Conservation (phyloP, 345 rosid species). For the Trapa bicornis region DNA sequence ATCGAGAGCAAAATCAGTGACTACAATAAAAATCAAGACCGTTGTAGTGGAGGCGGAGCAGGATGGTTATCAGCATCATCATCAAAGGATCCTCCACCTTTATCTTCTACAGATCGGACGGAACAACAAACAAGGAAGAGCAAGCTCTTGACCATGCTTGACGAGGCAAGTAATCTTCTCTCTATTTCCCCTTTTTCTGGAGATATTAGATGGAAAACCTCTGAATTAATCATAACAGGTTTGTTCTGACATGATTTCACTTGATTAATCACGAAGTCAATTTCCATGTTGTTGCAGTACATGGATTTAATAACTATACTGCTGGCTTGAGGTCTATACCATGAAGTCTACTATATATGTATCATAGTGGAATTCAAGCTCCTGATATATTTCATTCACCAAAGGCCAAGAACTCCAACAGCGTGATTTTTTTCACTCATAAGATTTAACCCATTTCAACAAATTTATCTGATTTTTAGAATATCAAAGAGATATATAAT, state of each 20-base stretch:
- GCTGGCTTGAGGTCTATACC: background rate
- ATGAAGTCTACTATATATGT: background rate
- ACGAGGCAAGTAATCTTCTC: constrained; percentile 48
- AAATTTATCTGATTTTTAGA: too few relatives aligned
- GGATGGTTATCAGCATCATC: constrained; percentile 48
- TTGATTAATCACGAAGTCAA: constrained; percentile 11
- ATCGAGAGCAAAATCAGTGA: constrained; percentile 46
- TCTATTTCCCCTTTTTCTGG: constrained; percentile 7
- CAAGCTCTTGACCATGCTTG: constrained; percentile 83
- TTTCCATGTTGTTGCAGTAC: constrained; percentile 1
- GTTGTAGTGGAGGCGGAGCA: constrained; percentile 14
- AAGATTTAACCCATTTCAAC: too few relatives aligned
- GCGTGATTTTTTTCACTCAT: too few relatives aligned
- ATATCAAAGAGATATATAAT: background rate
- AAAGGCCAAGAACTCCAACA: too few relatives aligned
- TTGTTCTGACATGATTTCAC: constrained; percentile 9
- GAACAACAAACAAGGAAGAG: constrained; percentile 85
- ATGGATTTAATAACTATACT: background rate
- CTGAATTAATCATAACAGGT: background rate
- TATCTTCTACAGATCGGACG: constrained; percentile 65
- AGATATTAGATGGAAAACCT: background rate
- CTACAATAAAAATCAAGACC: constrained; percentile 8
- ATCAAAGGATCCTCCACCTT: constrained; percentile 41
- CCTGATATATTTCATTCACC: too few relatives aligned
- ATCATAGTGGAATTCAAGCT: too few relatives aligned